Evolutionary conservation across 2,329 filamentous ascomycete species (phyloP), one percentile per base, ranked within the genome.

Genomic region (Hymenoscyphus occultus): DNA sequence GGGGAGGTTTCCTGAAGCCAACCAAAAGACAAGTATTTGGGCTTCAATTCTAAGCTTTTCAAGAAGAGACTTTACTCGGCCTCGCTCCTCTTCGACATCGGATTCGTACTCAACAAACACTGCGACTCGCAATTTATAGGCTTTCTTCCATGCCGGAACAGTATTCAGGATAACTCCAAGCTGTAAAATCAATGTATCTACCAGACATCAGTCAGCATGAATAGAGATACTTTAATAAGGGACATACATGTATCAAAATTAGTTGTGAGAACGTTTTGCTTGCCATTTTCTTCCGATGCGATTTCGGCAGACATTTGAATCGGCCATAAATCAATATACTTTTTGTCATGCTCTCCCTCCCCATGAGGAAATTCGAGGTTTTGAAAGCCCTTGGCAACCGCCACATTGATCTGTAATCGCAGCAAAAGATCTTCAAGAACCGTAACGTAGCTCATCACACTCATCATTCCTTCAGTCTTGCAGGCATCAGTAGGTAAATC

Each of bases 241-340:
- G 1, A 77, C 84, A 77, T 86, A 83, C 93, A 96, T 0, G 92
- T 96, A 75, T 96, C 92, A 75, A 96, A 96, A 70, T 96, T 96
- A 0, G 91, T 95, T 0, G 92, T 96, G 63, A 94, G 77, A 5
- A 95, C 82, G 71, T 86, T 87, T 67, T 83, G 79, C 66, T 83
- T 84, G 68, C 83, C 87, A 73, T 86, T 85, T 0, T 83, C 83
- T 68, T 89, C 87, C 0, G 89, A 81, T 0, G 86, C 85, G 40
- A 95, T 85, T 71, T 94, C 91, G 0, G 92, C 92, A 5, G 92
- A 94, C 91, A 96, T 96, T 70, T 96, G 93, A 62, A 96, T 95
- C 0, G 92, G 92, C 92, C 92, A 96, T 4, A 96, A 79, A 73
- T 96, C 92, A 67, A 96, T 91, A 72, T 89, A 94, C 72, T 87